Evolutionary conservation across 2,329 filamentous ascomycete genomes (phyloP), one percentile per base, ranked within the genome.

Genomic region (Trichoderma aggressivum): DNA sequence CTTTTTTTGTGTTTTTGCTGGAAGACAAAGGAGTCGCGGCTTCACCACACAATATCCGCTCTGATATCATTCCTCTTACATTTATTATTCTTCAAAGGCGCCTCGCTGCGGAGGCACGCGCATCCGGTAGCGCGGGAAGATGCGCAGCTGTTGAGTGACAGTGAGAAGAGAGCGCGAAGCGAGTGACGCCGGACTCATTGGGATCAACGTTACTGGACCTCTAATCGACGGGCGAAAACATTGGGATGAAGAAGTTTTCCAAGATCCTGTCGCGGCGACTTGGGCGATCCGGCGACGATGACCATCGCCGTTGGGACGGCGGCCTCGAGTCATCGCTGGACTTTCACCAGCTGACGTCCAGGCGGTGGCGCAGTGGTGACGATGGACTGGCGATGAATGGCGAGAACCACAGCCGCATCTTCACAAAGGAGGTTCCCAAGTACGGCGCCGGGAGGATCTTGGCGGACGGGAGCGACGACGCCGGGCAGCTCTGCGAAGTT

Each of bases 221-320:
- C n/a, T 26, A 14, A 24, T 28, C 26, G 65, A n/a, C 24, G n/a
- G n/a, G n/a, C 26, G 30, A 61, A n/a, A 18, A 18, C 2, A 50
- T 26, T 30, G 74, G 73, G 62, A 81, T 81, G 78, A 81, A 80
- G 75, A 81, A 81, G 73, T 77, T 82, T 66, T 80, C 80, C 61
- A 79, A 78, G 70, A 79, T 82, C 70, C 76, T 82, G 72, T 75
- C 79, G 73, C 77, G 77, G 66, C 77, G 78, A 32, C 76, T 79
- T 24, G 74, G 75, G 64, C 78, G 79, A 55, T 75, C 76, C 7
- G 71, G 74, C 30, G 71, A 55, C 34, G 72, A 71, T 39, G 64
- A 67, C 59, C 62, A 62, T 24, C 14, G 70, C 60, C 72, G 70
- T 61, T 72, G 74, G 26, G 73, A 75, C 61, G 34, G 32, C 5